These are phyloP conservation scores for Tolypocladium paradoxum DNA, from an alignment of 2,329 filamentous ascomycete species.

Conservation along the genomic window DNA sequence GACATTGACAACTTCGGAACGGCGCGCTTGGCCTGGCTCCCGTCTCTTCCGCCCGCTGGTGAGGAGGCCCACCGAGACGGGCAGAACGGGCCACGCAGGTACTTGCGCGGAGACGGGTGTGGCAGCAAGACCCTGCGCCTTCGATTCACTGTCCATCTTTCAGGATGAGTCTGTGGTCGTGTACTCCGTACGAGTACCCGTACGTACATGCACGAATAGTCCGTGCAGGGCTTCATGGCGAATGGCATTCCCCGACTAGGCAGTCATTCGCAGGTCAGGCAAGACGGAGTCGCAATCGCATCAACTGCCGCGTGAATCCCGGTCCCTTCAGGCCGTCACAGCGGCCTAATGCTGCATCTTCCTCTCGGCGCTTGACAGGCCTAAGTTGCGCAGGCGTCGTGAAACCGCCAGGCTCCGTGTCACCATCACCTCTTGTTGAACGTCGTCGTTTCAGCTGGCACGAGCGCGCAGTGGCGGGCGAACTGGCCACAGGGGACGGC, in stretches of 20 bases:
- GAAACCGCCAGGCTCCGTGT: background rate
- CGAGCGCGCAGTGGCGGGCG: background rate
- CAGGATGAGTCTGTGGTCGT: background rate
- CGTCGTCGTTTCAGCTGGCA: background rate
- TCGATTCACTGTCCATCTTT: background rate
- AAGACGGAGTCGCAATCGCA: too few species aligned
- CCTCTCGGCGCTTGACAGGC: background rate
- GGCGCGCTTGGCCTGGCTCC: background rate
- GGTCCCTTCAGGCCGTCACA: background rate
- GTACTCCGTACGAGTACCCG: too few species aligned
- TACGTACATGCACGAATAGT: background rate
- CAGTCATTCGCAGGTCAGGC: background rate
- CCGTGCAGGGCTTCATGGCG: background rate
- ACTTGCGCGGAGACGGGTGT: background rate
- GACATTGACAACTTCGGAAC: background rate
- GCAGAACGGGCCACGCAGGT: background rate
- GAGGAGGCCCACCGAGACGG: background rate
- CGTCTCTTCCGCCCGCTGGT: background rate
- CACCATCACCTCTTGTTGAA: background rate
- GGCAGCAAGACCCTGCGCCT: background rate
- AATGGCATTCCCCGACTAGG: background rate
- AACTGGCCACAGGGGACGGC: background rate
- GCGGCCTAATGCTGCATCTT: background rate
- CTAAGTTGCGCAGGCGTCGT: background rate
- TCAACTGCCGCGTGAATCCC: background rate